These are phyloP conservation scores for Lanmaoa pseudosensibilis DNA, from an alignment of 768 basidiomycete genomes.

Conservation along the genomic window DNA sequence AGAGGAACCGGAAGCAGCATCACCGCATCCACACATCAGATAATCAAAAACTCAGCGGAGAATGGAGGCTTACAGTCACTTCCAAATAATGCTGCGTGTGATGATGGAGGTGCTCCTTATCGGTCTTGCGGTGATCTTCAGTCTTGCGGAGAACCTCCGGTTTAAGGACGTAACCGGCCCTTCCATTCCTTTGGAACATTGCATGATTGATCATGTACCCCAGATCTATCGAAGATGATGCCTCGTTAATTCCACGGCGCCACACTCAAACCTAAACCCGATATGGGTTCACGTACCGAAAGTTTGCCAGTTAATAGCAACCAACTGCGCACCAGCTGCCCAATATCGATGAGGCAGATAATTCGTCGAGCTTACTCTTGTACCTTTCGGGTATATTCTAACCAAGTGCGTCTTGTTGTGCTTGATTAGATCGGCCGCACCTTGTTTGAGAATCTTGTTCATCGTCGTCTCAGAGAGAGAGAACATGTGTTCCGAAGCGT, in stretches of 20 bases:
- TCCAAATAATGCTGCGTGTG: slow-evolving; percentile 61
- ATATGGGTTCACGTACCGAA: slow-evolving; percentile 58
- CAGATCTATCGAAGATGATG: slow-evolving; percentile 55
- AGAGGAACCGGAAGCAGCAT: background rate
- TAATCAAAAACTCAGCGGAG: background rate
- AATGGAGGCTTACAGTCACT: slow-evolving; percentile 49
- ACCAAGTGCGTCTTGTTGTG: slow-evolving; percentile 84
- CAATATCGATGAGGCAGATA: slow-evolving; percentile 89
- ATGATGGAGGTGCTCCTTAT: slow-evolving; percentile 56
- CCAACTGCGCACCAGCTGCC: slow-evolving; percentile 85
- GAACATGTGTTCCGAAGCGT: slow-evolving; percentile 88
- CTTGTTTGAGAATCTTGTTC: slow-evolving; percentile 70
- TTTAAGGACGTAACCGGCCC: slow-evolving; percentile 87
- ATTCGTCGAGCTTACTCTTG: slow-evolving; percentile 78
- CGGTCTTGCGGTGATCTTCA: slow-evolving; percentile 48
- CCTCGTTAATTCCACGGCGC: background rate
- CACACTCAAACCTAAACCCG: background rate
- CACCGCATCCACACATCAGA: background rate
- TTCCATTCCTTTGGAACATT: slow-evolving; percentile 93
- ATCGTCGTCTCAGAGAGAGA: slow-evolving; percentile 85
- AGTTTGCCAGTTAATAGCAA: slow-evolving; percentile 98
- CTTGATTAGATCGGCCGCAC: slow-evolving; percentile 73
- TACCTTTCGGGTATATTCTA: slow-evolving; percentile 84
- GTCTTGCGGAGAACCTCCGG: slow-evolving; percentile 71
- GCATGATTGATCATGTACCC: slow-evolving; percentile 92